Conservation (phyloP, 2,329 filamentous ascomycete genomes). For the Colletotrichum limetticola region DNA sequence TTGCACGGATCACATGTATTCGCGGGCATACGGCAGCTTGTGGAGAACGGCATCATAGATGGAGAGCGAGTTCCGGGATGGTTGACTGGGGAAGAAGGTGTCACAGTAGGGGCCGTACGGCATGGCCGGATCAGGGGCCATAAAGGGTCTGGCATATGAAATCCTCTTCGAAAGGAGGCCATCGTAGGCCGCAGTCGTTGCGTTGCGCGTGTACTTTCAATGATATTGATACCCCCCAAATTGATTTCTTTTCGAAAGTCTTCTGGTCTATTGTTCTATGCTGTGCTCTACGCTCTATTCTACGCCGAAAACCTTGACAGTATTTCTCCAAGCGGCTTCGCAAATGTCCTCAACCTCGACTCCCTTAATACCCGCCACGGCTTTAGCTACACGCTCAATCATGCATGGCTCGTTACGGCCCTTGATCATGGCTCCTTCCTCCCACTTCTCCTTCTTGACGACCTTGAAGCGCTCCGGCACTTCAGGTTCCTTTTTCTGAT, state of each 20-base stretch:
- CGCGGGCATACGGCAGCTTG: conserved; percentile 80
- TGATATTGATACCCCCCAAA: conserved; percentile 24
- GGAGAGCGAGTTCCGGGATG: conserved; percentile 85
- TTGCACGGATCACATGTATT: conserved; percentile 85
- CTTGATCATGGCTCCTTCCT: conserved; percentile 88
- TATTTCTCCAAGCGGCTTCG: conserved; percentile 88
- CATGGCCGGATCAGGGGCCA: conserved; percentile 72
- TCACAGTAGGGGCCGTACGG: conserved; percentile 77
- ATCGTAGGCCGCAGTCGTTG: background rate
- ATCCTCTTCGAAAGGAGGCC: background rate
- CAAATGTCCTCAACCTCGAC: conserved; percentile 83
- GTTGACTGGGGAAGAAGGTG: conserved; percentile 89
- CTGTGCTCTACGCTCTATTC: conserved; percentile 59
- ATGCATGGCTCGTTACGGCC: conserved; percentile 92
- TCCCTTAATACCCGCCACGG: conserved; percentile 87
- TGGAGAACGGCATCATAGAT: conserved; percentile 80
- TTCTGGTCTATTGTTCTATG: conserved; percentile 61
- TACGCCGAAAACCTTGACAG: conserved; percentile 80
- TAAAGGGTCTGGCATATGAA: conserved; percentile 65
- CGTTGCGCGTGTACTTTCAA: background rate
- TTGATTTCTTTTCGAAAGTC: conserved; percentile 11
- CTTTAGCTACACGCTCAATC: conserved; percentile 88
- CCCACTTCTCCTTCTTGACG: conserved; percentile 97
- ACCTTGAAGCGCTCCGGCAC: conserved; percentile 79
- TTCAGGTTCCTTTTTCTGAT: conserved; percentile 70